Conservation (phyloP, 1,284 basidiomycete genomes). For the Leccinum pachyderme region DNA sequence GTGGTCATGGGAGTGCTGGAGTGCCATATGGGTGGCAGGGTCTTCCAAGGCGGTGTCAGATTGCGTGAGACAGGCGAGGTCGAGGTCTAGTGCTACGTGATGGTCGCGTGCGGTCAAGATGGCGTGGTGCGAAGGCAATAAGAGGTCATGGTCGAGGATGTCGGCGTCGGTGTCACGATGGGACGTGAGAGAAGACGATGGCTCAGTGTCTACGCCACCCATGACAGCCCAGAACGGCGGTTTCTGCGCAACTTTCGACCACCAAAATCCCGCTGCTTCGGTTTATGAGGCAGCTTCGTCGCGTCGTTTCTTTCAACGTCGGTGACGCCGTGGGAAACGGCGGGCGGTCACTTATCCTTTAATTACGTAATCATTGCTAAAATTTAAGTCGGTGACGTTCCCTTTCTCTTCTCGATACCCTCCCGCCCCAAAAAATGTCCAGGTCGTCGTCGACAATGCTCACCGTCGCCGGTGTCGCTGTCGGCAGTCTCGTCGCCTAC, state of each 20-base stretch:
- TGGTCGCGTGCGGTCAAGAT: conserved; percentile 29
- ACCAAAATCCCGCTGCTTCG: conserved; percentile 21
- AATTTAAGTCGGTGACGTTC: not conserved
- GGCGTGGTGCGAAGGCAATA: conserved; percentile 34
- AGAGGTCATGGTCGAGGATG: conserved; percentile 34
- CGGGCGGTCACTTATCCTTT: conserved; percentile 9
- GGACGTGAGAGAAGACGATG: conserved; percentile 31
- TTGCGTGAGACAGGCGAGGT: conserved; percentile 31
- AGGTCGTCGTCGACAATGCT: conserved; percentile 43
- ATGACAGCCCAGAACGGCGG: conserved; percentile 30
- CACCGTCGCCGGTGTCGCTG: conserved; percentile 68
- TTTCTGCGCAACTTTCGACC: conserved; percentile 25
- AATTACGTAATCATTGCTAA: not conserved
- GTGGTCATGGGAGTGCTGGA: conserved; percentile 35
- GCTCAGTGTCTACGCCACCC: conserved; percentile 32
- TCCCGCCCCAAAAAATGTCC: conserved; percentile 35
- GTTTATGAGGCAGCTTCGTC: conserved; percentile 20
- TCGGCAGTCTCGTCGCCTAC: conserved; percentile 72
- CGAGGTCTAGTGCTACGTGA: conserved; percentile 30
- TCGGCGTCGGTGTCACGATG: conserved; percentile 26
- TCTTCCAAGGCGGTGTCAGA: conserved; percentile 29
- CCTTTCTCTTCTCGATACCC: not conserved
- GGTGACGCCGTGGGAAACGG: conserved; percentile 23
- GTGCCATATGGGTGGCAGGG: conserved; percentile 26
- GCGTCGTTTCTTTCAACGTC: conserved; percentile 31